Base-by-base conservation (phyloP, 352 stramenopile genomes). In the Phytophthora foliorum region DNA sequence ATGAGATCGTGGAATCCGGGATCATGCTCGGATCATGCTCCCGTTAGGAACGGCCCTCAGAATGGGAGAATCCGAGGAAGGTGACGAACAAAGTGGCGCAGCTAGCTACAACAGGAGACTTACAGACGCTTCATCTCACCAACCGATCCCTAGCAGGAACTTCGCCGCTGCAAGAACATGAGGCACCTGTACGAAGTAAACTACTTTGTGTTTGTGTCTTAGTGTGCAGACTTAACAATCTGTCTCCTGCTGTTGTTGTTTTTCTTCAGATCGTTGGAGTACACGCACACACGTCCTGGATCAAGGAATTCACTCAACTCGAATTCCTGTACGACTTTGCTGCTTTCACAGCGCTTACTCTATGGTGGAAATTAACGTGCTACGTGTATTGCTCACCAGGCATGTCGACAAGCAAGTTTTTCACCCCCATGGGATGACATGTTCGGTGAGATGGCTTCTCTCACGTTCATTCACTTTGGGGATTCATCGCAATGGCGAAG, bases 201-300 rank as follows among this genome's bases (percentile, higher is more conserved):
- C 6, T 29, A 29, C 25, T 29, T 6, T 29, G 6, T 29, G 25
- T 29, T 48, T 25, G n/a, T n/a, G n/a, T n/a, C 36, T 36, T 41
- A 24, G 6, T 27, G 19, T 25, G n/a, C n/a, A n/a, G 21, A 16
- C 27, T 38, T 14, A 41, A 6, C 24, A 19, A 41, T 31, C 27
- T 51, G 39, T 14, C 25, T 29, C 25, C 25, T 29, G 25, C 32
- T 25, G 21, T 44, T 13, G 25, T 44, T 25, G 21, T 44, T 13
- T 1, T 21, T 60, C 22, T n/a, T 11, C 25, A 66, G 44, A 31
- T 48, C 57, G 5, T 39, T 64, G 32, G 45, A 50, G 16, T 77
- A 82, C 52, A 70, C 68, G 0, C 57, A 81, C 38, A 83, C 59
- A 66, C 76, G 13, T 22, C 22, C 1, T 80, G 77, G 72, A 64